Evolutionary conservation across 108 stramenopile genomes (phyloP).

Genomic region (Nannochloropsis oceanica): DNA sequence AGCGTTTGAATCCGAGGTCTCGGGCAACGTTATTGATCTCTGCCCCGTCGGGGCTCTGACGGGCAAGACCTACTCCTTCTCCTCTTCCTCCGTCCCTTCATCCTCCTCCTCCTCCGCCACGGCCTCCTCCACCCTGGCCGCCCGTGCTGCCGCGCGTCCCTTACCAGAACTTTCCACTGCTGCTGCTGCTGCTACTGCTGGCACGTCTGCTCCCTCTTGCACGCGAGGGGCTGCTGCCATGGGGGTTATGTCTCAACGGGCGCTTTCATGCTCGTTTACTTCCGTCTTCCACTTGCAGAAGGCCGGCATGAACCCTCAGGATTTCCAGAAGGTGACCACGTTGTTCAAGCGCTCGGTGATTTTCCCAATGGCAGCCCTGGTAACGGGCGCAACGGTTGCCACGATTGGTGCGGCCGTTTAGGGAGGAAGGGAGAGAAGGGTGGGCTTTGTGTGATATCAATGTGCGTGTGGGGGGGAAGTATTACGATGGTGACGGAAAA

Average conservation of each 20-base stretch:
- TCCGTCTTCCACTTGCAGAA: background rate
- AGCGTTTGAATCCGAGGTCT: constrained; percentile 1
- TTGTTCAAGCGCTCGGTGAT: background rate
- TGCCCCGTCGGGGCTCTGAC: constrained; percentile 22
- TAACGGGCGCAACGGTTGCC: background rate
- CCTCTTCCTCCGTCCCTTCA: background rate
- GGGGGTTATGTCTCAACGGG: background rate
- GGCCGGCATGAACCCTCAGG: background rate
- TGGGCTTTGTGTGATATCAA: too few relatives aligned
- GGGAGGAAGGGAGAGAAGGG: too few relatives aligned
- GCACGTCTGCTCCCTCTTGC: background rate
- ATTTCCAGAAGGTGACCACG: background rate
- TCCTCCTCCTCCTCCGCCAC: background rate
- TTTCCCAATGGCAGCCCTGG: background rate
- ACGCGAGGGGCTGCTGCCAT: background rate
- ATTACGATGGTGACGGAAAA: too few relatives aligned
- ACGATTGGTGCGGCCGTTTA: background rate
- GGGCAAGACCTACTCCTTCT: constrained; percentile 4
- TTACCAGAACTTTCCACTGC: background rate
- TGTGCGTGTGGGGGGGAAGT: too few relatives aligned
- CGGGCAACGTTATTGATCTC: constrained; percentile 3
- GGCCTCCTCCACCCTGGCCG: background rate
- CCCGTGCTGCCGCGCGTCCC: background rate
- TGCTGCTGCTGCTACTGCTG: background rate
- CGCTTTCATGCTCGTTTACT: background rate